A percentile compares a stretch with the other conserved stretches of the same genome.
Evolutionary conservation across 2,329 filamentous ascomycete species (phyloP).

Genomic region (Phoma herbarum): DNA sequence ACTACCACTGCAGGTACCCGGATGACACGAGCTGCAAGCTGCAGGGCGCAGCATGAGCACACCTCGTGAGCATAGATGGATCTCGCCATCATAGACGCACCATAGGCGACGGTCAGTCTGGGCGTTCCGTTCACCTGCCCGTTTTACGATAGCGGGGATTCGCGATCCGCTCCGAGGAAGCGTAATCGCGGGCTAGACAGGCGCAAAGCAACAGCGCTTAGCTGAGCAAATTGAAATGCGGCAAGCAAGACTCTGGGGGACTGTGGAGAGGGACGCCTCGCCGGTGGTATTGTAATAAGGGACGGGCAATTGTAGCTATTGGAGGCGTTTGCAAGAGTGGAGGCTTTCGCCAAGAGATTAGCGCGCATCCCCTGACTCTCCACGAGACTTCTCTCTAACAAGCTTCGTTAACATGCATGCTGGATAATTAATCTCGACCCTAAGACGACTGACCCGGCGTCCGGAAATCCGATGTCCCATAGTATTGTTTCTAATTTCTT

Average conservation of each 20-base stretch:
- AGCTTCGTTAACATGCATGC: conserved; percentile 7
- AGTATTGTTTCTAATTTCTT: conserved; percentile 1
- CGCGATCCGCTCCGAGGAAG: conserved; percentile 2
- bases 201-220: conserved; percentile 12
- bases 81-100: conserved; percentile 12
- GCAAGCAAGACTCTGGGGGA: background rate
- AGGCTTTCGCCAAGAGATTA: conserved; percentile 13
- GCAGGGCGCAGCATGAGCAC: conserved; percentile 18
- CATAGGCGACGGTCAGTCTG: conserved; percentile 24
- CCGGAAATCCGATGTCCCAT: conserved; percentile 1
- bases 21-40: conserved; percentile 15
- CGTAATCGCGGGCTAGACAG: conserved; percentile 5
- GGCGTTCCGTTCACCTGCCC: conserved; percentile 29
- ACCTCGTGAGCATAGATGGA: conserved; percentile 9
- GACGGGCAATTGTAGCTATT: background rate
- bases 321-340: background rate
- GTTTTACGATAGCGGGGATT: conserved; percentile 16
- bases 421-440: conserved; percentile 4
- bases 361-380: conserved; percentile 3
- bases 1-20: conserved; percentile 32
- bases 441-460: background rate
- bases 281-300: background rate
- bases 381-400: conserved; percentile 15
- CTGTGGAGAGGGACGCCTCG: background rate
- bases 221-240: conserved; percentile 8